Conservation (phyloP, 805 yeast species). For the Kodamaea hsintzibuensis region DNA sequence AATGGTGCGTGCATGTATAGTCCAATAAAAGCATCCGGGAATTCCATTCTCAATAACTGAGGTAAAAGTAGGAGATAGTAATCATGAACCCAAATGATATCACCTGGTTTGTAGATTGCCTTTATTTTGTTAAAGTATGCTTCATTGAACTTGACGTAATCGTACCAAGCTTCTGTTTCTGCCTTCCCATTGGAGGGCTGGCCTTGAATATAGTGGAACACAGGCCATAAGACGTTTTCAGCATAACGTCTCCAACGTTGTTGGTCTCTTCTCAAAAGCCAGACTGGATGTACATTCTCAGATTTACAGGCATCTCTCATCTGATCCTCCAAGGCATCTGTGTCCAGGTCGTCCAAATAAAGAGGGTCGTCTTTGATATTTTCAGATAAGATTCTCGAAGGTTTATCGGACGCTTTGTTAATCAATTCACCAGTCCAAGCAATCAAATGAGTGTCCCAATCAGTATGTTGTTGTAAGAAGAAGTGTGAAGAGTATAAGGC, state of each 20-base stretch:
- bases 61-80: slow-evolving; percentile 82
- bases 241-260: slow-evolving; percentile 86
- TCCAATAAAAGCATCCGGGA: slow-evolving; percentile 74
- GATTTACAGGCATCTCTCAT: slow-evolving; percentile 49
- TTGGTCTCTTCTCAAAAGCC: slow-evolving; percentile 81
- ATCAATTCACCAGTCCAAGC: slow-evolving; percentile 95
- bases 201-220: slow-evolving; percentile 87
- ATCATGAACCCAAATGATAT: slow-evolving; percentile 90
- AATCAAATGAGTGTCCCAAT: slow-evolving; percentile 85
- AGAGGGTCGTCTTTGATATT: slow-evolving; percentile 55
- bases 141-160: slow-evolving; percentile 87
- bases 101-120: slow-evolving; percentile 80
- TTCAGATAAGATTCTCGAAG: slow-evolving; percentile 1
- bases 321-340: slow-evolving; percentile 47
- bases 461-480: slow-evolving; percentile 60
- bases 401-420: slow-evolving; percentile 27
- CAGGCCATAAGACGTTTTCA: slow-evolving; percentile 90
- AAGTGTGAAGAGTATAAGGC: slow-evolving; percentile 78
- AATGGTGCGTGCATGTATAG: slow-evolving; percentile 88
- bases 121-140: slow-evolving; percentile 81
- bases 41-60: slow-evolving; percentile 74
- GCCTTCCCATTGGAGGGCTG: slow-evolving; percentile 67
- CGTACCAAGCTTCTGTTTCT: slow-evolving; percentile 77
- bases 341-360: slow-evolving; percentile 58
- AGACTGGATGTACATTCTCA: slow-evolving; percentile 75